Percentiles rank a stretch among this genome's conserved stretches.
phyloP scores from a whole-genome alignment of 2,329 filamentous ascomycete species.

The Calonectria pauciramosa region DNA sequence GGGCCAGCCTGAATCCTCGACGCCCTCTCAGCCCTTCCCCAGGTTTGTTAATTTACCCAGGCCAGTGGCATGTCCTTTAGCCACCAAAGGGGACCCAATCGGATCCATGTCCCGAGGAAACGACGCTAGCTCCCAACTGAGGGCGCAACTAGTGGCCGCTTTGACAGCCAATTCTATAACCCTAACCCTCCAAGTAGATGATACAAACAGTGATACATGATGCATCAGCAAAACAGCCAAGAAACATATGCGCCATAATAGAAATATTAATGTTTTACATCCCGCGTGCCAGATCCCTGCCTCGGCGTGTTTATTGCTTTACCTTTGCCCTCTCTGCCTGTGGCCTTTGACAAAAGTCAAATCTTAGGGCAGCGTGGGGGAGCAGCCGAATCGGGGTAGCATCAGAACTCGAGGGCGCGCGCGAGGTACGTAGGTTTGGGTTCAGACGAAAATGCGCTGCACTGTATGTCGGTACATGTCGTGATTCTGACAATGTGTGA shows the following conservation, averaged over 20 bases:
- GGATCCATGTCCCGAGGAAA: conserved; percentile 8
- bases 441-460: neutral
- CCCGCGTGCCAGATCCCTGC: neutral
- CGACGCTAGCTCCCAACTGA: conserved; percentile 6
- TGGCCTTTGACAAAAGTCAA: neutral
- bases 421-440: neutral
- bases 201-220: neutral
- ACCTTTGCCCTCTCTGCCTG: neutral
- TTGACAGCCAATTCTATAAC: conserved; percentile 8
- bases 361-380: neutral
- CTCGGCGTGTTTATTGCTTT: neutral
- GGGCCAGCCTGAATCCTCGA: conserved; percentile 18
- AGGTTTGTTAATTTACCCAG: conserved; percentile 8
- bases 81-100: neutral
- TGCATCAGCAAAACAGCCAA: neutral
- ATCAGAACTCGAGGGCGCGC: neutral
- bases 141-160: conserved; percentile 3
- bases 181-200: conserved; percentile 7
- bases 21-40: conserved; percentile 9
- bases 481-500: neutral
- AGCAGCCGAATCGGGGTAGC: neutral
- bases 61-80: neutral
- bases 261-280: neutral
- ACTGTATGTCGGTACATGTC: neutral
- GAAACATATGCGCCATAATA: neutral